Conservation (phyloP, 768 basidiomycete species). For the Russula sp. region DNA sequence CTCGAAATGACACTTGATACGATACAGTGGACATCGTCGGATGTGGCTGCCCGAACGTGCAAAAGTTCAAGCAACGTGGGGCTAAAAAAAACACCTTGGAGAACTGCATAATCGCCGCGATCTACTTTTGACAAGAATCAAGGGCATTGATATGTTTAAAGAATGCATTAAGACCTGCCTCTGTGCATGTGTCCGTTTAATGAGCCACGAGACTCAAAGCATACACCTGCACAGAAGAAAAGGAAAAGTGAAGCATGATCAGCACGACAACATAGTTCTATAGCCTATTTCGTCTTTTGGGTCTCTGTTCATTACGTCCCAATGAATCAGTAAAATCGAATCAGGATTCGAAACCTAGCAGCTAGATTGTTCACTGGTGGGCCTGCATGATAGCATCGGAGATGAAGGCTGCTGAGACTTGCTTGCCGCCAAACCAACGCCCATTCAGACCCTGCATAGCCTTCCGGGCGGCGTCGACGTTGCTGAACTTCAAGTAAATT, state of each 20-base stretch:
- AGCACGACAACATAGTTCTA: slow-evolving; percentile 22
- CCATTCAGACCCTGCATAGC: slow-evolving; percentile 89
- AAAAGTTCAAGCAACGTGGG: slow-evolving; percentile 8
- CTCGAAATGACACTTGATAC: slow-evolving; percentile 4
- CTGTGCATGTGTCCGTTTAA: slow-evolving; percentile 19
- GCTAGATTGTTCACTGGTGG: slow-evolving; percentile 50
- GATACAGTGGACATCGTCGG: neutral
- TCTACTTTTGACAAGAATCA: slow-evolving; percentile 21
- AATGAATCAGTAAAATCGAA: slow-evolving; percentile 22
- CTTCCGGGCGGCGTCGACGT: slow-evolving; percentile 70
- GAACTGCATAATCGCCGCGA: slow-evolving; percentile 13
- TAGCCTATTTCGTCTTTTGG: slow-evolving; percentile 14
- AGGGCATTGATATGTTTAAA: slow-evolving; percentile 20
- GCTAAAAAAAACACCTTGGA: slow-evolving; percentile 7
- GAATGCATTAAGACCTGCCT: slow-evolving; percentile 21
- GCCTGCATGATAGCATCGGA: slow-evolving; percentile 93
- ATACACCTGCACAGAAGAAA: slow-evolving; percentile 22
- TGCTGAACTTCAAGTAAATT: slow-evolving; percentile 90
- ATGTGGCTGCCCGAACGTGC: slow-evolving; percentile 5
- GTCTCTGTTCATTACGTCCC: slow-evolving; percentile 18
- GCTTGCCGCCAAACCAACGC: slow-evolving; percentile 93
- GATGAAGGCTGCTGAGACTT: slow-evolving; percentile 81
- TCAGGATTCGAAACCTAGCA: slow-evolving; percentile 17
- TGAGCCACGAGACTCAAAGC: slow-evolving; percentile 15
- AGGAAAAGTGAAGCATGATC: slow-evolving; percentile 15